Evolutionary conservation across 805 yeast genomes (phyloP).

Genomic region (Starmera pachycereana): DNA sequence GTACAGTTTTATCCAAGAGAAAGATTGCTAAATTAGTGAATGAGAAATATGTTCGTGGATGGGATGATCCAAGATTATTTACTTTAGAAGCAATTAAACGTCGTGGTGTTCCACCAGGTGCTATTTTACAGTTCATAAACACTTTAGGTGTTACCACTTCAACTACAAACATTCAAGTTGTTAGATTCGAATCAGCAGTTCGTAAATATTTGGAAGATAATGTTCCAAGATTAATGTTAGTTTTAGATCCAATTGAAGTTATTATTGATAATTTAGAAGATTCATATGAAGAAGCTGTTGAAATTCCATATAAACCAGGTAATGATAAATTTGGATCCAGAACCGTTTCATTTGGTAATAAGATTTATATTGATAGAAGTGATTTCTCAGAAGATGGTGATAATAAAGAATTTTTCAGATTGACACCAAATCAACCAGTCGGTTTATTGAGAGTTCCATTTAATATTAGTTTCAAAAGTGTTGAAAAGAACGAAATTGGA

Average conservation of each 20-base stretch:
- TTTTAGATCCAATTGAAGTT: conserved; percentile 78
- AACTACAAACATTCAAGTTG: conserved; percentile 82
- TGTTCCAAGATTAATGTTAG: conserved; percentile 92
- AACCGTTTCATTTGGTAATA: conserved; percentile 65
- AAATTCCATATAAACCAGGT: conserved; percentile 64
- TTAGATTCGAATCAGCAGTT: conserved; percentile 82
- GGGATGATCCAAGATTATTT: conserved; percentile 97
- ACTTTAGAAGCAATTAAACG: conserved; percentile 92
- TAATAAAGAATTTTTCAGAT: conserved; percentile 72
- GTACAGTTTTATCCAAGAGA: conserved; percentile 90
- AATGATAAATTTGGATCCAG: conserved; percentile 66
- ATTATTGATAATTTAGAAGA: conserved; percentile 74
- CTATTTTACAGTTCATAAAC: conserved; percentile 83
- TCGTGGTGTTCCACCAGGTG: conserved; percentile 99
- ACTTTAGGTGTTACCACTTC: conserved; percentile 96
- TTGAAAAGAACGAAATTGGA: conserved; percentile 54
- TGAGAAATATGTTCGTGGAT: conserved; percentile 74
- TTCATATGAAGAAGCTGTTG: conserved; percentile 57
- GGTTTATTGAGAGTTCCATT: conserved; percentile 89
- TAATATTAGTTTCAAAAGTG: conserved; percentile 61
- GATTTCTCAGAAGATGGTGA: conserved; percentile 66
- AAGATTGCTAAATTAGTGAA: conserved; percentile 89
- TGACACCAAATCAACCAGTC: conserved; percentile 90
- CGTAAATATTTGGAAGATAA: conserved; percentile 81
- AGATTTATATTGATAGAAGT: conserved; percentile 73